A percentile compares a stretch with the other conserved stretches of the same genome.
Conservation (phyloP, 2,329 filamentous ascomycete species). For the Hirsutella minnesotensis region DNA sequence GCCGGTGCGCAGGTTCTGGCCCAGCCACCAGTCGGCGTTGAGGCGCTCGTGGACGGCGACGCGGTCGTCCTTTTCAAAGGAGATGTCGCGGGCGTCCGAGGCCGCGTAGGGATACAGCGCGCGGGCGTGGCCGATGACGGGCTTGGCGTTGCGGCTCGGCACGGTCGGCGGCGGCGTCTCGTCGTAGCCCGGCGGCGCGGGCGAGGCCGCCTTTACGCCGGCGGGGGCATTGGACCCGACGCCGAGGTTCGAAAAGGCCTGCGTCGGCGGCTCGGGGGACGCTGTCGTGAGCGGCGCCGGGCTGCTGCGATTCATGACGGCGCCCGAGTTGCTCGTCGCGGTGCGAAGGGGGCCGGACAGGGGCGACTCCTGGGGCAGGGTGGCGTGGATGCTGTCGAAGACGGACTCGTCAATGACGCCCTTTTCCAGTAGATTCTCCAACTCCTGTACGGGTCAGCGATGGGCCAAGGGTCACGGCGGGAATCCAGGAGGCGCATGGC, state of each 20-base stretch:
- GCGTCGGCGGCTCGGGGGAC: constrained; percentile 16
- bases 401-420: constrained; percentile 64
- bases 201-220: constrained; percentile 14
- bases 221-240: constrained; percentile 3
- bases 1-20: constrained; percentile 70
- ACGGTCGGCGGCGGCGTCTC: constrained; percentile 31
- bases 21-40: constrained; percentile 97
- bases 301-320: constrained; percentile 16
- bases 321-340: constrained; percentile 22
- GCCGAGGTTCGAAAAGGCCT: constrained; percentile 31
- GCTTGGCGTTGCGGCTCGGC: constrained; percentile 32
- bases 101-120: constrained; percentile 78
- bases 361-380: constrained; percentile 62
- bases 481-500: background rate
- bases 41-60: constrained; percentile 81
- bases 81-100: constrained; percentile 69
- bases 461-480: background rate
- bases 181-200: constrained; percentile 39
- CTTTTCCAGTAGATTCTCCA: constrained; percentile 78
- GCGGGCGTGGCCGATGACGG: constrained; percentile 59
- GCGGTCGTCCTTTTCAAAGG: constrained; percentile 68
- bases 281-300: constrained; percentile 15
- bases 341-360: constrained; percentile 37
- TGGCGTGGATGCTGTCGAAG: constrained; percentile 61
- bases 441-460: constrained; percentile 46